Percentiles rank a stretch among this genome's conserved stretches.
Conservation (phyloP, 768 basidiomycete species). For the Gautieria morchelliformis region DNA sequence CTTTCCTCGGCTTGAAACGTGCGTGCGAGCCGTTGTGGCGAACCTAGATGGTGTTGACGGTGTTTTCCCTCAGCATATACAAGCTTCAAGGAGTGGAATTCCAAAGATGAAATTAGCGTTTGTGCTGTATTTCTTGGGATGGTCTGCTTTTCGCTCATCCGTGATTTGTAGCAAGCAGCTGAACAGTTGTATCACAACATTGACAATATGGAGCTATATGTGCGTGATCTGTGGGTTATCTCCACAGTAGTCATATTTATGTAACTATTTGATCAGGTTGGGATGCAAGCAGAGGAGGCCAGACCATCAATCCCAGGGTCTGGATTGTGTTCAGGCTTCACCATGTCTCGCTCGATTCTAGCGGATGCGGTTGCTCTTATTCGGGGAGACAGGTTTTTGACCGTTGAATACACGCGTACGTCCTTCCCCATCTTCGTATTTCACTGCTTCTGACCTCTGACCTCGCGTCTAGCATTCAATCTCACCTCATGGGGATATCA, state of each 20-base stretch:
- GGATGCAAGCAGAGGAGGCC: constrained; percentile 25
- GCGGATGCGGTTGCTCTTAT: constrained; percentile 81
- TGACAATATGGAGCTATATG: constrained; percentile 71
- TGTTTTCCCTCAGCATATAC: constrained; percentile 39
- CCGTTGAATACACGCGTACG: constrained; percentile 68
- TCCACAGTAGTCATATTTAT: background rate
- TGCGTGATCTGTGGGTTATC: constrained; percentile 64
- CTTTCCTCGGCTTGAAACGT: constrained; percentile 75
- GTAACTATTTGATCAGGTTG: constrained; percentile 9
- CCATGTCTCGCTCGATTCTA: constrained; percentile 77
- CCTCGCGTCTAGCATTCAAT: constrained; percentile 43
- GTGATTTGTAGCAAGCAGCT: constrained; percentile 34
- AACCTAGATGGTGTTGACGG: background rate
- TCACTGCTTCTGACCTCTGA: background rate
- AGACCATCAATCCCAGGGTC: constrained; percentile 72
- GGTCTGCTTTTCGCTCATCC: background rate
- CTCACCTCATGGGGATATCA: constrained; percentile 73
- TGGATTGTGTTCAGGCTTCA: constrained; percentile 84
- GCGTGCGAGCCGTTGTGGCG: constrained; percentile 14
- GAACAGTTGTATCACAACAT: constrained; percentile 67
- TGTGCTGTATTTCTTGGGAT: background rate
- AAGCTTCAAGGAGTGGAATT: constrained; percentile 76
- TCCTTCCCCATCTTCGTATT: constrained; percentile 1
- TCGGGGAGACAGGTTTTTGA: constrained; percentile 75
- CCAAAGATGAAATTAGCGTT: constrained; percentile 50